These are phyloP conservation scores for Daldinia sp. DNA, from an alignment of 2,329 filamentous ascomycete species.

Conservation along the genomic window DNA sequence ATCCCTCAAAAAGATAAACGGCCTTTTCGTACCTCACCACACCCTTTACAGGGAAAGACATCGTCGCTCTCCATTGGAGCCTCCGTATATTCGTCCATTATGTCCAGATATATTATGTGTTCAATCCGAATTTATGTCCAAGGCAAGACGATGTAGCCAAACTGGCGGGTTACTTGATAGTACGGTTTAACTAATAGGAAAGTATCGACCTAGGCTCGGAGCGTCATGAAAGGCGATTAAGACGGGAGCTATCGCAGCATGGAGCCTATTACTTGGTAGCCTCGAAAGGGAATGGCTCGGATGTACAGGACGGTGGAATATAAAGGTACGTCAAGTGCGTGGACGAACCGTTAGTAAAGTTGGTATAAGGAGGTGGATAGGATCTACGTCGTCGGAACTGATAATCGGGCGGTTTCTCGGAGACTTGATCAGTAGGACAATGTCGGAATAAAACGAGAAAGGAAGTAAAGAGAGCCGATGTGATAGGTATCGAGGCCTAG, in stretches of 20 bases:
- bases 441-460: conserved; percentile 14
- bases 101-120: conserved; percentile 44
- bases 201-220: conserved; percentile 28
- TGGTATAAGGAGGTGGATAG: conserved; percentile 3
- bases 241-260: conserved; percentile 39
- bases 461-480: conserved; percentile 3
- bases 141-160: conserved; percentile 20
- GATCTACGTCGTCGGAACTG: background rate
- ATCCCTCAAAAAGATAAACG: conserved; percentile 31
- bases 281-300: conserved; percentile 3
- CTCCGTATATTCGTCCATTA: conserved; percentile 73
- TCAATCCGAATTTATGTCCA: conserved; percentile 30
- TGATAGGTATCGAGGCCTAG: conserved; percentile 32
- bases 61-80: conserved; percentile 82
- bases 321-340: background rate
- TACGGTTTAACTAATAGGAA: conserved; percentile 15
- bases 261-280: conserved; percentile 13
- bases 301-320: background rate
- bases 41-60: conserved; percentile 90
- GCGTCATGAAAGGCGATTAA: conserved; percentile 44
- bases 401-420: conserved; percentile 5
- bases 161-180: conserved; percentile 8
- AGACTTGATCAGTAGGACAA: conserved; percentile 7
- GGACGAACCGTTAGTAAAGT: background rate
- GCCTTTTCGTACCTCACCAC: conserved; percentile 78